A percentile compares a stretch with the other conserved stretches of the same genome.
Evolutionary conservation across 2,329 filamentous ascomycete genomes (phyloP).

Genomic region (Monosporascus ibericus): DNA sequence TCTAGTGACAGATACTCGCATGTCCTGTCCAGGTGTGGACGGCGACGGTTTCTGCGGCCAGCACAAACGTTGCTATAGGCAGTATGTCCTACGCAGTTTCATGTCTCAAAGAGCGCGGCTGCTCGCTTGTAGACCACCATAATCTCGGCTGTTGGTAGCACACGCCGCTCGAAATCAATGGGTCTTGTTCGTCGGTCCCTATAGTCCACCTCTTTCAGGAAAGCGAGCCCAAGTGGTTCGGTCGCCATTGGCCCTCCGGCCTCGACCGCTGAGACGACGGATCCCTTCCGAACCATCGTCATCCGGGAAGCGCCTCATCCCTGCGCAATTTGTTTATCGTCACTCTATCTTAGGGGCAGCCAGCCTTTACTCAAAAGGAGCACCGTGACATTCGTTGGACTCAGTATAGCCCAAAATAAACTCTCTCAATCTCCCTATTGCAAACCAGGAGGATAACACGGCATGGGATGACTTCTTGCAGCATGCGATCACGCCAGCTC

Average conservation of each 20-base stretch:
- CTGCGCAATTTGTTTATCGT: background rate
- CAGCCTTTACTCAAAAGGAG: no score
- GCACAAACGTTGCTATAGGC: constrained; percentile 1
- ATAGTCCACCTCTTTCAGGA: background rate
- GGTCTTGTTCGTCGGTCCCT: background rate
- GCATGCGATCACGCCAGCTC: background rate
- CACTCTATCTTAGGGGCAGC: no score
- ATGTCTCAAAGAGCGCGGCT: constrained; percentile 6
- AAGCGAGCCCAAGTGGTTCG: constrained; percentile 7
- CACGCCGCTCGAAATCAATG: background rate
- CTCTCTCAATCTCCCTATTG: background rate
- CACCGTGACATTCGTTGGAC: background rate
- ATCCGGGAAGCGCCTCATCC: constrained; percentile 13
- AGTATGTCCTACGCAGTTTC: constrained; percentile 7
- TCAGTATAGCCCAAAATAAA: background rate
- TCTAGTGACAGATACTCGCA: no score
- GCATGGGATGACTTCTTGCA: background rate
- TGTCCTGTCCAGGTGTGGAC: background rate
- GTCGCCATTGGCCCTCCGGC: constrained; percentile 13
- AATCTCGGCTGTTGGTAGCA: constrained; percentile 1
- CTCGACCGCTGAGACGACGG: constrained; percentile 15
- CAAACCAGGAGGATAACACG: background rate
- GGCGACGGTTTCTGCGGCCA: background rate
- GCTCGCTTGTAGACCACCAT: background rate
- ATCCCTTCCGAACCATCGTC: constrained; percentile 12